These are phyloP conservation scores for Lepidium campestre DNA, from an alignment of 441 rosid species.

Conservation along the genomic window DNA sequence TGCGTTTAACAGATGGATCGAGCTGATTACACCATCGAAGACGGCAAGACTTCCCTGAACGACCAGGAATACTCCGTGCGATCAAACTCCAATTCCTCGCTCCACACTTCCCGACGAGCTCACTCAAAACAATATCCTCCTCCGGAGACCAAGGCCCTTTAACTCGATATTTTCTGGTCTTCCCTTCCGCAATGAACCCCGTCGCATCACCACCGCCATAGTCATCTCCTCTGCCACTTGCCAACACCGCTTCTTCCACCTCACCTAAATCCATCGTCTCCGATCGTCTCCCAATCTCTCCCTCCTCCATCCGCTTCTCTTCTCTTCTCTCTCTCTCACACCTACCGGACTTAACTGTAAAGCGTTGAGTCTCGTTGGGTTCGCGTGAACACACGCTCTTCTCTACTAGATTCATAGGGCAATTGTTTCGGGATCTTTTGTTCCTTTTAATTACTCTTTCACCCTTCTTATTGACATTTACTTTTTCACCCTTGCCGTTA, in stretches of 20 bases:
- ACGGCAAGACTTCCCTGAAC: conserved; percentile 87
- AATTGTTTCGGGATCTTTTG: conserved; percentile 13
- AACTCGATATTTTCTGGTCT: conserved; percentile 37
- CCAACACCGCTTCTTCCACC: conserved; percentile 20
- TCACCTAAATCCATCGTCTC: conserved; percentile 25
- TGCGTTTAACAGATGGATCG: conserved; percentile 68
- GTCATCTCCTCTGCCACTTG: conserved; percentile 11
- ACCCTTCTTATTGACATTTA: conserved; percentile 6
- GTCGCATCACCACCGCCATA: conserved; percentile 16
- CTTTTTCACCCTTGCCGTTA: background rate
- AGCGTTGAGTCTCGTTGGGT: conserved; percentile 12
- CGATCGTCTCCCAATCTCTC: conserved; percentile 8
- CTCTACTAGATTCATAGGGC: conserved; percentile 18
- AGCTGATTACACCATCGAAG: conserved; percentile 97
- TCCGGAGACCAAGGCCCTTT: conserved; percentile 81
- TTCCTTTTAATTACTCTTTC: conserved; percentile 9
- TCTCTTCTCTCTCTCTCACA: background rate
- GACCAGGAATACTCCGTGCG: conserved; percentile 65
- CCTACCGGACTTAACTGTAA: conserved; percentile 35
- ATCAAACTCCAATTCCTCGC: conserved; percentile 84
- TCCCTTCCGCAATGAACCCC: conserved; percentile 20
- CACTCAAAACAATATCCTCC: conserved; percentile 61
- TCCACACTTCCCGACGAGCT: conserved; percentile 62
- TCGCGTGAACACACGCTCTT: conserved; percentile 24
- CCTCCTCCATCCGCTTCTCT: conserved; percentile 24